Percentiles rank a stretch among this genome's conserved stretches.
These are phyloP conservation scores for Rubia peregrina DNA, from an alignment of 305 asterid species.

Conservation along the genomic window DNA sequence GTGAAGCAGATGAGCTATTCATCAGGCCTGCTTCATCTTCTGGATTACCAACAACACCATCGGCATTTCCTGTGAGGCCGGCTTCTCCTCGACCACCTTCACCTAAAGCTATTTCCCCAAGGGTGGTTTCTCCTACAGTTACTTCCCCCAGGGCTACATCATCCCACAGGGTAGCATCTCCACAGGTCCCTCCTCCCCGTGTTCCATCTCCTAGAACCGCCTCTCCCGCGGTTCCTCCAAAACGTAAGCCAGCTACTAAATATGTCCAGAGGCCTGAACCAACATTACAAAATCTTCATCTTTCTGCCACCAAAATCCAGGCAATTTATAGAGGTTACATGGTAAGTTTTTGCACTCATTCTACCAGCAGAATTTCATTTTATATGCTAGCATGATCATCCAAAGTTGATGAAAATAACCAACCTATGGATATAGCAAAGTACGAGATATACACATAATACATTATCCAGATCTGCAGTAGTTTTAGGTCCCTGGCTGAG, in stretches of 20 bases:
- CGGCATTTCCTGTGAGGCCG: constrained; percentile 18
- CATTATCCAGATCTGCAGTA: too few species aligned
- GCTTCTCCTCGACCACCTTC: constrained; percentile 38
- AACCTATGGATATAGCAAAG: too few species aligned
- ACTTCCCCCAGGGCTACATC: constrained; percentile 37
- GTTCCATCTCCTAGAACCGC: constrained; percentile 36
- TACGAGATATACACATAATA: too few species aligned
- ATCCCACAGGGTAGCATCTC: constrained; percentile 28
- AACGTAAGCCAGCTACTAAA: constrained; percentile 37
- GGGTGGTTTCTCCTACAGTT: constrained; percentile 32
- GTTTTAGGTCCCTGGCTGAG: too few species aligned
- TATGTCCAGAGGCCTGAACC: constrained; percentile 59
- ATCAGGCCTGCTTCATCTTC: constrained; percentile 41
- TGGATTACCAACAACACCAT: constrained; percentile 30
- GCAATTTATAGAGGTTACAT: constrained; percentile 69
- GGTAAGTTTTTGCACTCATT: constrained; percentile 41
- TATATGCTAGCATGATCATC: neutral
- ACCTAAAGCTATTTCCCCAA: constrained; percentile 33
- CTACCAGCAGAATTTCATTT: neutral
- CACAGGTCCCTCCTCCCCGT: constrained; percentile 25
- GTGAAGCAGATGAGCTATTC: constrained; percentile 70
- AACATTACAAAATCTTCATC: constrained; percentile 40
- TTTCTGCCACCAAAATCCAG: constrained; percentile 73
- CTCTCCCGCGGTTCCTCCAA: constrained; percentile 26
- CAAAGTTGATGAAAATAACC: neutral